A percentile compares a stretch with the other conserved stretches of the same genome.
Evolutionary conservation across 164 flowering plant genomes (phyloP).

Genomic region (Berberis thunbergii): DNA sequence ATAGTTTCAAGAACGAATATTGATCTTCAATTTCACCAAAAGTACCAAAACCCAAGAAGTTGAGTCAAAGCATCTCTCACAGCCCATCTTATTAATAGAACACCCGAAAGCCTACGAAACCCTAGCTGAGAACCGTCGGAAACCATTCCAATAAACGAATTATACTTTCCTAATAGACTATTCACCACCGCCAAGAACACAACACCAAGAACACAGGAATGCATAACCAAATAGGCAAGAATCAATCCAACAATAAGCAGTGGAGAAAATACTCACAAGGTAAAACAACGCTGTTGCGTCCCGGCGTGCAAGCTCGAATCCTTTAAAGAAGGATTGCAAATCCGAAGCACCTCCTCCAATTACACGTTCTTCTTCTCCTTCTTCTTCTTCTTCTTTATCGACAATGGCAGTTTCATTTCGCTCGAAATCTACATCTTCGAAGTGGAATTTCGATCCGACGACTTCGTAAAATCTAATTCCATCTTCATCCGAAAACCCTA

Average conservation of each 20-base stretch:
- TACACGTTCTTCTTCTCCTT: not conserved
- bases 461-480: constrained; percentile 1
- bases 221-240: constrained; percentile 69
- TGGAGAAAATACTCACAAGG: constrained; percentile 61
- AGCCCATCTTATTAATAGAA: constrained; percentile 88
- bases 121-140: constrained; percentile 72
- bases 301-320: constrained; percentile 49
- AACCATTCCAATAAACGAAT: constrained; percentile 32
- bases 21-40: constrained; percentile 90
- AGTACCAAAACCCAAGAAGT: constrained; percentile 76
- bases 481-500: constrained; percentile 8
- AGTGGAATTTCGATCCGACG: constrained; percentile 5
- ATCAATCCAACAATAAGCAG: constrained; percentile 83
- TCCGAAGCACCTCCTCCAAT: no score
- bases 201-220: constrained; percentile 64
- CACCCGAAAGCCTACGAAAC: constrained; percentile 61
- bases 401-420: not conserved
- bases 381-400: no score
- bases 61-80: constrained; percentile 89
- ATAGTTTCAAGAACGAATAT: constrained; percentile 67
- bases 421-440: constrained; percentile 9
- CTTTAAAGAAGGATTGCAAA: constrained; percentile 12
- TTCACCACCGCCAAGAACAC: constrained; percentile 61
- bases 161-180: constrained; percentile 40
- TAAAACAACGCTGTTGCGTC: constrained; percentile 66